Evolutionary conservation across 2,329 filamentous ascomycete species (phyloP).

Genomic region (Macroventuria anomochaeta): DNA sequence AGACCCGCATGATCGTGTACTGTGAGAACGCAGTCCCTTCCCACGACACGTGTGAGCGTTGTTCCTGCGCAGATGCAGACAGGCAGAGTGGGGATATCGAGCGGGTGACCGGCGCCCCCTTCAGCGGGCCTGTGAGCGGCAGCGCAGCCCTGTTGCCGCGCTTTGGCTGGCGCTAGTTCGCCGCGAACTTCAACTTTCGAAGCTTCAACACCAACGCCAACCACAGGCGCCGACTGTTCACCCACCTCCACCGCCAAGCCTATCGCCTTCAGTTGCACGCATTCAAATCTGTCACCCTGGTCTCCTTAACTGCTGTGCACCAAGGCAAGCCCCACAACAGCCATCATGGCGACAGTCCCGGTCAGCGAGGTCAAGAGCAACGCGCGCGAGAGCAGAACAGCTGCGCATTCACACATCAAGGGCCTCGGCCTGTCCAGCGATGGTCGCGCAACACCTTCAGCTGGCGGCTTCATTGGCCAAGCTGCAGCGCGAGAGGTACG

Average conservation of each 20-base stretch:
- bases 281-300: not conserved
- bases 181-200: conserved; percentile 6
- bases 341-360: conserved; percentile 47
- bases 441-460: conserved; percentile 80
- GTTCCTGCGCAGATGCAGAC: too few relatives aligned
- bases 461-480: conserved; percentile 85
- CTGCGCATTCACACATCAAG: conserved; percentile 97
- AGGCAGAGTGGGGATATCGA: conserved; percentile 4
- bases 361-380: conserved; percentile 90
- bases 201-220: not conserved
- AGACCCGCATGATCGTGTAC: too few relatives aligned
- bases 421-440: conserved; percentile 84
- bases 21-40: too few relatives aligned
- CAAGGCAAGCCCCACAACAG: conserved; percentile 17
- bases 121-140: not conserved
- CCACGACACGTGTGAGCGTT: not conserved
- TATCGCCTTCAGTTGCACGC: too few relatives aligned
- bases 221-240: not conserved
- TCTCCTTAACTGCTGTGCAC: not conserved
- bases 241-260: too few relatives aligned
- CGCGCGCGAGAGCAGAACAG: conserved; percentile 91
- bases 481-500: conserved; percentile 83
- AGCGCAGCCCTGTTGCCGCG: too few relatives aligned
- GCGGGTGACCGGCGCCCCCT: not conserved
- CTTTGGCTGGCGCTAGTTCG: conserved; percentile 6